Evolutionary conservation across 768 basidiomycete species (phyloP).

Genomic region (Sarcomyxa edulis): DNA sequence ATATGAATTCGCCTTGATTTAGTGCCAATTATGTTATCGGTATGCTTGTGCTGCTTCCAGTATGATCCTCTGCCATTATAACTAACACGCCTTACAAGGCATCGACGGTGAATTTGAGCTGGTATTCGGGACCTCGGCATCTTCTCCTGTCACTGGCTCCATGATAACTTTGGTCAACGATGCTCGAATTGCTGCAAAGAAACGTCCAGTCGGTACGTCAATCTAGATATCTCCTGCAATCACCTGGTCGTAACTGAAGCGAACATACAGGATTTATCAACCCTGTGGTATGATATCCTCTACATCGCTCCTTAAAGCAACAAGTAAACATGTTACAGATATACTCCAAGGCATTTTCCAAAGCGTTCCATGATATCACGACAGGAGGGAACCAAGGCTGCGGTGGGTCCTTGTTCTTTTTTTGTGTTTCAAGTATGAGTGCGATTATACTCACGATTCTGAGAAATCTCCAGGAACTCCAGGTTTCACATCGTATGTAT

Average conservation of each 20-base stretch:
- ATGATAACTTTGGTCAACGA: conserved; percentile 51
- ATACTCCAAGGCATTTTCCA: conserved; percentile 26
- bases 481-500: conserved; percentile 30
- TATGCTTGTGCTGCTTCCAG: no score
- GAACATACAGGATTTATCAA: conserved; percentile 46
- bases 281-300: conserved; percentile 27
- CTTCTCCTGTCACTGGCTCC: conserved; percentile 43
- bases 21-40: conserved; percentile 41
- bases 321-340: conserved; percentile 17
- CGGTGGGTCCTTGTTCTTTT: no score
- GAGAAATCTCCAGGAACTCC: conserved; percentile 19
- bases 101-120: conserved; percentile 34
- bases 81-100: conserved; percentile 12
- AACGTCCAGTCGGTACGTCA: conserved; percentile 40
- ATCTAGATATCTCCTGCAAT: no score
- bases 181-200: conserved; percentile 36
- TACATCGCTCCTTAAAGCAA: not conserved
- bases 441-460: not conserved
- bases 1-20: not conserved
- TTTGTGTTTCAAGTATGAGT: conserved; percentile 3
- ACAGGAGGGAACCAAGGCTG: conserved; percentile 34
- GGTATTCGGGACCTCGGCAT: conserved; percentile 45
- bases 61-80: conserved; percentile 13
- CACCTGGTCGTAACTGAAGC: no score
- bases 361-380: conserved; percentile 36